Evolutionary conservation across 176 grass and related monocot genomes (phyloP).

Genomic region (Miscanthus lutarioriparius): DNA sequence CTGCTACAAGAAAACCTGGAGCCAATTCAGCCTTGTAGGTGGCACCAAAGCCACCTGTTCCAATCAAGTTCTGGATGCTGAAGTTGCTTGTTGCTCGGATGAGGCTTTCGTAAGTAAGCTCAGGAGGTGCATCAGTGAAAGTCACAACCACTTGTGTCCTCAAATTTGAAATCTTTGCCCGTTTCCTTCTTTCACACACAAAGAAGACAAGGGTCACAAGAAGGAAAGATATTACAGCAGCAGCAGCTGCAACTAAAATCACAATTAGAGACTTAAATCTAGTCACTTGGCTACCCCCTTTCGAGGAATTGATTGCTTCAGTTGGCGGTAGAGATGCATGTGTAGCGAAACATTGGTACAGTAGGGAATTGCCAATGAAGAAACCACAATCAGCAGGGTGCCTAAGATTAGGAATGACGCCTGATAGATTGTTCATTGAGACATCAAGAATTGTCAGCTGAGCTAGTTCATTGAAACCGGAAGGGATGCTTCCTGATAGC

Average conservation of each 20-base stretch:
- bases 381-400: constrained; percentile 47
- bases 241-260: constrained; percentile 29
- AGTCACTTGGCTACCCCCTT: constrained; percentile 15
- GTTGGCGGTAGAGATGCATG: constrained; percentile 31
- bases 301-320: background rate
- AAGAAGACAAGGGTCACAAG: constrained; percentile 46
- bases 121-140: constrained; percentile 46
- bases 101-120: constrained; percentile 61
- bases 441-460: constrained; percentile 46
- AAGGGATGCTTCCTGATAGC: constrained; percentile 58
- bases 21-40: constrained; percentile 68
- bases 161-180: constrained; percentile 28
- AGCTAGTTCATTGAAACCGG: constrained; percentile 41
- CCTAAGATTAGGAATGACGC: constrained; percentile 54
- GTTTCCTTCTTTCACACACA: constrained; percentile 54
- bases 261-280: constrained; percentile 43
- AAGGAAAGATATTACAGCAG: constrained; percentile 44
- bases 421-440: constrained; percentile 73
- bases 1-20: constrained; percentile 58
- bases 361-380: constrained; percentile 52
- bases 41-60: constrained; percentile 62
- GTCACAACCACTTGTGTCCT: constrained; percentile 57
- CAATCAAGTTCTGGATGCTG: constrained; percentile 70
- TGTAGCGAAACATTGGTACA: constrained; percentile 37
- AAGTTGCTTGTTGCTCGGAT: constrained; percentile 64